Percentiles rank a stretch among this genome's conserved stretches.
Conservation (phyloP, 805 yeast genomes). For the Candida cerambycidarum region DNA sequence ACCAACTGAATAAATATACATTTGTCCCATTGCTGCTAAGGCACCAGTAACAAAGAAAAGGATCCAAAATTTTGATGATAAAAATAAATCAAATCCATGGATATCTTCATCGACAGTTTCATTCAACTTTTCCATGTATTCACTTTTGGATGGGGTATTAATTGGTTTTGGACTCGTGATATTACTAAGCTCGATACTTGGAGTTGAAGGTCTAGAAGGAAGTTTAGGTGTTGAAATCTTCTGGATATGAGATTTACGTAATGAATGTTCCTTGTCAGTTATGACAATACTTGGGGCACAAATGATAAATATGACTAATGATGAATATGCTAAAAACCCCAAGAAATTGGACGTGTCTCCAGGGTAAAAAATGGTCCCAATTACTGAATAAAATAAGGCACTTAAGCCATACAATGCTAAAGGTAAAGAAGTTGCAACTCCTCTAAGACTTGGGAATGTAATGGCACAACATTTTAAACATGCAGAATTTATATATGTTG, state of each 20-base stretch:
- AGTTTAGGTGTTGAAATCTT: conserved; percentile 3
- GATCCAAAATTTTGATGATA: conserved; percentile 36
- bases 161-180: conserved; percentile 6
- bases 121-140: conserved; percentile 3
- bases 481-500: conserved; percentile 63
- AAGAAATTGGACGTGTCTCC: conserved; percentile 59
- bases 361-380: conserved; percentile 52
- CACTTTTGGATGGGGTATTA: background rate
- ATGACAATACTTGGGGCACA: conserved; percentile 48
- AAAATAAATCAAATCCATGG: conserved; percentile 6
- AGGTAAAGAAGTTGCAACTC: conserved; percentile 75
- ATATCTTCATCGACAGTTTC: conserved; percentile 5
- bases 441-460: conserved; percentile 63
- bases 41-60: conserved; percentile 37
- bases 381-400: conserved; percentile 63
- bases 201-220: conserved; percentile 2
- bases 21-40: conserved; percentile 45
- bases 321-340: conserved; percentile 44
- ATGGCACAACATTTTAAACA: conserved; percentile 74
- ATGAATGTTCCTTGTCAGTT: conserved; percentile 35
- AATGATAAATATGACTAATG: conserved; percentile 40
- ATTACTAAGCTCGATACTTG: background rate
- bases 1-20: conserved; percentile 48
- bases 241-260: conserved; percentile 8
- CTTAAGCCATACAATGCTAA: conserved; percentile 73